These are phyloP conservation scores for Pittosporum tobira DNA, from an alignment of 129 eudicot species.

Conservation along the genomic window DNA sequence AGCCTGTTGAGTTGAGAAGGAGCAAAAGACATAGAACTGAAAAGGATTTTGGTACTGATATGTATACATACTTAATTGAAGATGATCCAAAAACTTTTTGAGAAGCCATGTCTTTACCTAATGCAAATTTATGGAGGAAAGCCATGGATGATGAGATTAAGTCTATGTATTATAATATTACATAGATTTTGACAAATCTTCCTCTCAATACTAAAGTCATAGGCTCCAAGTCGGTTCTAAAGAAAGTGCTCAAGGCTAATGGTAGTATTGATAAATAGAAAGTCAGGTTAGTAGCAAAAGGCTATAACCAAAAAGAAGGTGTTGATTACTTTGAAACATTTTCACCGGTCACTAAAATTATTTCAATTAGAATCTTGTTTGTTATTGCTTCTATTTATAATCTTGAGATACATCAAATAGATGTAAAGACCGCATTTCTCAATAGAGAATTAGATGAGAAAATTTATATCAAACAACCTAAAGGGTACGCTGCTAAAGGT, in stretches of 20 bases:
- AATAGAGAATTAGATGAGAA: no score
- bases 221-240: background rate
- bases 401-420: no score
- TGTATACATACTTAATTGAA: background rate
- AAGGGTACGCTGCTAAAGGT: background rate
- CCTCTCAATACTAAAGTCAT: background rate
- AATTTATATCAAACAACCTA: no score
- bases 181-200: background rate
- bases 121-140: background rate
- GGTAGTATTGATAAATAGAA: background rate
- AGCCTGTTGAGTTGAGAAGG: background rate
- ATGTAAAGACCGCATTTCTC: no score
- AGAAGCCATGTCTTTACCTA: conserved; percentile 1
- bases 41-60: background rate
- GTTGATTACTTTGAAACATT: background rate
- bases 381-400: background rate
- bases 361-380: background rate
- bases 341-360: background rate
- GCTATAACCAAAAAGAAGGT: no score
- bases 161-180: background rate
- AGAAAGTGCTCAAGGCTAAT: background rate
- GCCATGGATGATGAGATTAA: background rate
- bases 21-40: background rate
- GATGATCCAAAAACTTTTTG: background rate
- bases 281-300: background rate